phyloP scores from a whole-genome alignment of 2,329 filamentous ascomycete genomes.

The Paramyrothecium sp. region DNA sequence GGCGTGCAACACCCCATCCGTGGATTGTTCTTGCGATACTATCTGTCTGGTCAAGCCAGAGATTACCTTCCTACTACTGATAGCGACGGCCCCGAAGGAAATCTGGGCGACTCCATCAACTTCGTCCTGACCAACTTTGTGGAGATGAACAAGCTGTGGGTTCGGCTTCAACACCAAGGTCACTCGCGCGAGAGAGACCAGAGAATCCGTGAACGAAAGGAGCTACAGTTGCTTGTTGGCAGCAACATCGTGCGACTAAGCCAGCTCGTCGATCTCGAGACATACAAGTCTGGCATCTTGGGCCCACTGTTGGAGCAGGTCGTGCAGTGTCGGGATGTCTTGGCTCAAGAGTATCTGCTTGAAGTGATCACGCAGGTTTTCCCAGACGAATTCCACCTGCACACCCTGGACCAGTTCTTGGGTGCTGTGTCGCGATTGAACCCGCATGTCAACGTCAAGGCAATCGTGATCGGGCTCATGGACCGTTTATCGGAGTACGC shows the following conservation, averaged over 20 bases:
- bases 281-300: slow-evolving; percentile 88
- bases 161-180: slow-evolving; percentile 93
- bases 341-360: slow-evolving; percentile 94
- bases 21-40: slow-evolving; percentile 93
- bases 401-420: slow-evolving; percentile 93
- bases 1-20: slow-evolving; percentile 96
- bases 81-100: slow-evolving; percentile 90
- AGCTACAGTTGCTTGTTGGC: slow-evolving; percentile 91
- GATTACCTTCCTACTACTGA: slow-evolving; percentile 81
- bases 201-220: slow-evolving; percentile 89
- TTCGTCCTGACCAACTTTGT: slow-evolving; percentile 98
- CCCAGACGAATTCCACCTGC: slow-evolving; percentile 95
- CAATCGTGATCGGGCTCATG: slow-evolving; percentile 97
- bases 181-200: slow-evolving; percentile 93
- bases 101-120: slow-evolving; percentile 95
- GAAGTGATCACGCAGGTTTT: slow-evolving; percentile 99
- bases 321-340: slow-evolving; percentile 93
- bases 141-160: slow-evolving; percentile 99
- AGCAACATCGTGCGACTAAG: slow-evolving; percentile 95
- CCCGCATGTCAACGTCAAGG: slow-evolving; percentile 95
- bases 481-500: slow-evolving; percentile 92
- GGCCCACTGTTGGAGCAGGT: slow-evolving; percentile 92
- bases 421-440: slow-evolving; percentile 91
- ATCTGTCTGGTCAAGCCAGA: slow-evolving; percentile 89
- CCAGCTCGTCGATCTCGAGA: slow-evolving; percentile 90